Conservation (phyloP, 2,329 filamentous ascomycete genomes). For the Microdochium nivale region DNA sequence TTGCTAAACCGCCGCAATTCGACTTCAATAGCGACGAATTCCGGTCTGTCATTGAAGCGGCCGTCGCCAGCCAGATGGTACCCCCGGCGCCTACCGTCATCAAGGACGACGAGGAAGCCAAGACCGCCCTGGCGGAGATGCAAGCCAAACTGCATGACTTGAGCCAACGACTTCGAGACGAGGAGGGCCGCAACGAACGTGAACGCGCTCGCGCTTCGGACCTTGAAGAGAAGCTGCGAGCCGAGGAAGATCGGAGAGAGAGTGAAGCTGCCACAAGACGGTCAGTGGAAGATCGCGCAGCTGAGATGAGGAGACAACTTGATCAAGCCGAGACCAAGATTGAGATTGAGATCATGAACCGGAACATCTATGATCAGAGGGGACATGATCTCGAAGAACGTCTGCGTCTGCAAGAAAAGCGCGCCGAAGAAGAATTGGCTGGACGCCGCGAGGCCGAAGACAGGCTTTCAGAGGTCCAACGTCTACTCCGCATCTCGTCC, state of each 20-base stretch:
- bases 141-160: constrained; percentile 50
- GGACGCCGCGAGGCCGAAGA: constrained; percentile 62
- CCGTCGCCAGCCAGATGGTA: constrained; percentile 48
- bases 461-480: constrained; percentile 62
- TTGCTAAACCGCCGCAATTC: constrained; percentile 32
- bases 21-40: constrained; percentile 44
- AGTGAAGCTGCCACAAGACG: constrained; percentile 40
- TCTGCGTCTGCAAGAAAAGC: constrained; percentile 53
- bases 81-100: constrained; percentile 34
- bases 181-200: neutral
- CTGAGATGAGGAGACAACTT: constrained; percentile 45
- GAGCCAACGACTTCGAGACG: constrained; percentile 40
- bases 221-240: constrained; percentile 16
- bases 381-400: constrained; percentile 63
- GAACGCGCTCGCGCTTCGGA: constrained; percentile 3
- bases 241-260: constrained; percentile 34
- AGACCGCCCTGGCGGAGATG: constrained; percentile 47
- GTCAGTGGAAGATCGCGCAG: constrained; percentile 41
- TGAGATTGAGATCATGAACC: constrained; percentile 53
- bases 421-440: constrained; percentile 55
- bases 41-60: constrained; percentile 54
- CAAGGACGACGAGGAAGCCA: constrained; percentile 40
- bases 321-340: constrained; percentile 49
- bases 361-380: constrained; percentile 49
- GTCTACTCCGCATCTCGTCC: constrained; percentile 58